Conservation (phyloP, 768 basidiomycete genomes). For the Boletus sp. region DNA sequence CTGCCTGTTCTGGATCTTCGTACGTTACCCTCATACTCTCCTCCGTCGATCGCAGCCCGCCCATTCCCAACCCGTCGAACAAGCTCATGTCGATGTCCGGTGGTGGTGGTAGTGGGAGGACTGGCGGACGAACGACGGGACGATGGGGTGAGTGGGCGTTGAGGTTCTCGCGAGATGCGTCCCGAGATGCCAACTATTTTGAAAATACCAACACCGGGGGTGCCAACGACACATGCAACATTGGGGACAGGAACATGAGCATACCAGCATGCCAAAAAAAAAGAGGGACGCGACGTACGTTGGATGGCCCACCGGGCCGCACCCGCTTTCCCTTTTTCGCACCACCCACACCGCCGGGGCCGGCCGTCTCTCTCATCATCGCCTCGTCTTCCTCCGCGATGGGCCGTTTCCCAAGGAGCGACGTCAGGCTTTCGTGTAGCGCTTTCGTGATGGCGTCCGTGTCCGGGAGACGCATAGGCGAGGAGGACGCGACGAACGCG, state of each 20-base stretch:
- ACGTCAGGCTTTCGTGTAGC: conserved; percentile 65
- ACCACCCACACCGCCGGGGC: neutral
- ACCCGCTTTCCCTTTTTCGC: conserved; percentile 35
- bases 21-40: conserved; percentile 58
- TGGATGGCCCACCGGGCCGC: conserved; percentile 36
- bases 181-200: conserved; percentile 31
- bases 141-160: conserved; percentile 5
- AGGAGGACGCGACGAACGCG: conserved; percentile 18
- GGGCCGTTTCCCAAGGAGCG: conserved; percentile 65
- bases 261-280: neutral
- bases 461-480: conserved; percentile 36
- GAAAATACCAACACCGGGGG: neutral
- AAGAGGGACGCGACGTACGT: conserved; percentile 23
- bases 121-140: neutral
- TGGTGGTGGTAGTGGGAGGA: neutral
- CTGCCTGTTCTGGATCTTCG: conserved; percentile 62
- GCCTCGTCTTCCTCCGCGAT: conserved; percentile 38
- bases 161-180: conserved; percentile 34
- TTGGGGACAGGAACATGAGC: too few species aligned
- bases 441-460: conserved; percentile 51
- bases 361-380: conserved; percentile 12
- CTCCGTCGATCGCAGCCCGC: conserved; percentile 28
- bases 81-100: conserved; percentile 31
- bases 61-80: conserved; percentile 20
- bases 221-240: too few species aligned